Percentiles rank a stretch among this genome's conserved stretches.
These are phyloP conservation scores for Liquidambar formosana DNA, from an alignment of 164 flowering plant genomes.

Conservation along the genomic window DNA sequence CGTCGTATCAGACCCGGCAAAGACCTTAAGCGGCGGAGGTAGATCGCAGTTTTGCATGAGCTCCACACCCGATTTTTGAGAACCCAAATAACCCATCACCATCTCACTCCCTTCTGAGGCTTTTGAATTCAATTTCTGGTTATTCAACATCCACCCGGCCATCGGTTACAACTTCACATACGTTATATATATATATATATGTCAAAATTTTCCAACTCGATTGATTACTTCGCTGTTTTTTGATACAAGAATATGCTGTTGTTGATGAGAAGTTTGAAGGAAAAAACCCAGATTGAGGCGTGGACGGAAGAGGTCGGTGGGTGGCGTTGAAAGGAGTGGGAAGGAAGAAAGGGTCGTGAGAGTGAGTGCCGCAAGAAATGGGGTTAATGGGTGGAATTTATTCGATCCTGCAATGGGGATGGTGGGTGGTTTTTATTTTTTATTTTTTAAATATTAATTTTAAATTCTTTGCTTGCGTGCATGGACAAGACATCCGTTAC, in stretches of 20 bases:
- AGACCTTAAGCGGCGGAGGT: constrained; percentile 52
- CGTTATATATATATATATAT: too few relatives aligned
- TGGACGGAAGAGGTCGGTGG: constrained; percentile 2
- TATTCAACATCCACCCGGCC: constrained; percentile 4
- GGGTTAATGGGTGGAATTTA: too few relatives aligned
- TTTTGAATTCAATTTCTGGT: not conserved
- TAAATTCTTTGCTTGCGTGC: constrained; percentile 18
- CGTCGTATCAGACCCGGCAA: constrained; percentile 31
- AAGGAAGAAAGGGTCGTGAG: not conserved
- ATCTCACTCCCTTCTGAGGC: constrained; percentile 7
- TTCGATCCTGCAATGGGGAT: too few relatives aligned
- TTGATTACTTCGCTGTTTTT: too few relatives aligned
- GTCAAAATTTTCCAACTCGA: too few relatives aligned
- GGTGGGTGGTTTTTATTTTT: too few relatives aligned
- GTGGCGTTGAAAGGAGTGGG: not conserved
- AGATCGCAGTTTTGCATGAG: constrained; percentile 61
- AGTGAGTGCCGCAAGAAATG: too few relatives aligned
- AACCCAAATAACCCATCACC: constrained; percentile 12
- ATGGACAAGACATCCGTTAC: not conserved
- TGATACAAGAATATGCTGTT: too few relatives aligned
- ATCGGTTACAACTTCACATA: not conserved
- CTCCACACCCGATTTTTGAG: constrained; percentile 20
- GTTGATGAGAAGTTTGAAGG: not conserved
- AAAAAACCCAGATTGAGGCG: constrained; percentile 7
- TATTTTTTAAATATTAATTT: not conserved